Percentiles rank a stretch among this genome's conserved stretches.
Evolutionary conservation across 2,329 filamentous ascomycete species (phyloP).

Genomic region (Claviceps humidiphila): DNA sequence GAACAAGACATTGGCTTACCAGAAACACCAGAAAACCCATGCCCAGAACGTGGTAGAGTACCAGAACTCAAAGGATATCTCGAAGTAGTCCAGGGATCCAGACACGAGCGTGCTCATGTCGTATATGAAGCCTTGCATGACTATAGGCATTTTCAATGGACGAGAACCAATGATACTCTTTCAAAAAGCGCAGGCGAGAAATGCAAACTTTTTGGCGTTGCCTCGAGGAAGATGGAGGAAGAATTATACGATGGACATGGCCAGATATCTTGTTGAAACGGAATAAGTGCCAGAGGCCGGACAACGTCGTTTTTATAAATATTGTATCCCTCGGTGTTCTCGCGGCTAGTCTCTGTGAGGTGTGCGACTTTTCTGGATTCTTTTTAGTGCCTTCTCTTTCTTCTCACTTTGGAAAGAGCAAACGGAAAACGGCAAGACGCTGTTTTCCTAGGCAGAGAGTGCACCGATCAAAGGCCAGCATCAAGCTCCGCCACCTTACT

Average conservation of each 20-base stretch:
- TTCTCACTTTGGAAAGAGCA: conserved; percentile 7
- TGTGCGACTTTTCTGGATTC: neutral
- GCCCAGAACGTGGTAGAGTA: conserved; percentile 35
- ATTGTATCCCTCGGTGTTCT: neutral
- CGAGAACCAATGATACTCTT: neutral
- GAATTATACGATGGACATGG: neutral
- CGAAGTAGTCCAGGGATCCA: conserved; percentile 1
- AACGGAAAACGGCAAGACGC: neutral
- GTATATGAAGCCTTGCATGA: conserved; percentile 1
- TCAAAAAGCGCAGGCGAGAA: neutral
- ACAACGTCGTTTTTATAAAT: neutral
- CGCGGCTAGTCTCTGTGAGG: neutral
- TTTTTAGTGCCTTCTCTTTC: neutral
- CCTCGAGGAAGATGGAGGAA: neutral
- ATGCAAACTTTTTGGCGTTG: neutral
- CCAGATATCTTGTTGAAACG: neutral
- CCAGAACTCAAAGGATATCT: conserved; percentile 21
- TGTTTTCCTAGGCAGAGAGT: neutral
- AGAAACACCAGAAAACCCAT: conserved; percentile 28
- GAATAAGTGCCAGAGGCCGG: neutral
- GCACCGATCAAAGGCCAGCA: neutral
- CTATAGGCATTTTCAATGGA: neutral
- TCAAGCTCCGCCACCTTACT: neutral
- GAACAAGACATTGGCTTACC: conserved; percentile 26
- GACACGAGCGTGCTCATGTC: conserved; percentile 10